These are phyloP conservation scores for Karstenula rhodostoma DNA, from an alignment of 2,329 filamentous ascomycete genomes.

Conservation along the genomic window DNA sequence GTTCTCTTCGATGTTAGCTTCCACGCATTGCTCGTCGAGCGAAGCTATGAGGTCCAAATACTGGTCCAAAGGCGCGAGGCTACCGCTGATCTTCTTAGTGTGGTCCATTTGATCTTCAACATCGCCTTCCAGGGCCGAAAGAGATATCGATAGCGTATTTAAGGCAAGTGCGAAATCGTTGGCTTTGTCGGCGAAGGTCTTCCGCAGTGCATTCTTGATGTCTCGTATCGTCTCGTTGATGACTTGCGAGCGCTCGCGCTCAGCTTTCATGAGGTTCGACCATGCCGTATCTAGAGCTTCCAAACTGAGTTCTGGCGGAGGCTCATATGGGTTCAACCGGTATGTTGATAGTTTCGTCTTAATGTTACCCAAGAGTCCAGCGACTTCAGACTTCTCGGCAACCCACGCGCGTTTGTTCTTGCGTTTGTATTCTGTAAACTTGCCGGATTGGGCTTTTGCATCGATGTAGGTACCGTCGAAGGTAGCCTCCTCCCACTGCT, in stretches of 20 bases:
- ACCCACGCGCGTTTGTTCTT: slow-evolving; percentile 95
- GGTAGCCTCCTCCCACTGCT: slow-evolving; percentile 77
- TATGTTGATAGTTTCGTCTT: slow-evolving; percentile 99
- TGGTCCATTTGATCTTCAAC: slow-evolving; percentile 93
- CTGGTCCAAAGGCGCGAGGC: slow-evolving; percentile 85
- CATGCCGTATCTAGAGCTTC: slow-evolving; percentile 86
- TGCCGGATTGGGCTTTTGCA: slow-evolving; percentile 82
- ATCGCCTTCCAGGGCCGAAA: slow-evolving; percentile 96
- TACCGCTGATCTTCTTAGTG: slow-evolving; percentile 84
- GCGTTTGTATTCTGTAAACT: slow-evolving; percentile 89
- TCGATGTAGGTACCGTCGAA: slow-evolving; percentile 94
- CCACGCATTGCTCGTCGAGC: slow-evolving; percentile 86
- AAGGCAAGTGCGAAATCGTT: slow-evolving; percentile 97
- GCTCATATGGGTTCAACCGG: slow-evolving; percentile 87
- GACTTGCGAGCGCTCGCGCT: slow-evolving; percentile 87
- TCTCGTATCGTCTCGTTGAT: slow-evolving; percentile 99
- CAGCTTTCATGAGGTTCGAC: slow-evolving; percentile 78
- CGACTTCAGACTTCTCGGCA: slow-evolving; percentile 94
- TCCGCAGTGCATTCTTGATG: slow-evolving; percentile 94
- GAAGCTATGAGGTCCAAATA: slow-evolving; percentile 88
- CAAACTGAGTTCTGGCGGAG: slow-evolving; percentile 81
- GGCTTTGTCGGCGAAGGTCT: slow-evolving; percentile 95
- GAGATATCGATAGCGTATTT: slow-evolving; percentile 92
- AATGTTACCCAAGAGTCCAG: slow-evolving; percentile 93
- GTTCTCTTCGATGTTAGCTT: slow-evolving; percentile 99